Base-by-base conservation (phyloP, 2,329 filamentous ascomycete species). In the Alternaria solani region DNA sequence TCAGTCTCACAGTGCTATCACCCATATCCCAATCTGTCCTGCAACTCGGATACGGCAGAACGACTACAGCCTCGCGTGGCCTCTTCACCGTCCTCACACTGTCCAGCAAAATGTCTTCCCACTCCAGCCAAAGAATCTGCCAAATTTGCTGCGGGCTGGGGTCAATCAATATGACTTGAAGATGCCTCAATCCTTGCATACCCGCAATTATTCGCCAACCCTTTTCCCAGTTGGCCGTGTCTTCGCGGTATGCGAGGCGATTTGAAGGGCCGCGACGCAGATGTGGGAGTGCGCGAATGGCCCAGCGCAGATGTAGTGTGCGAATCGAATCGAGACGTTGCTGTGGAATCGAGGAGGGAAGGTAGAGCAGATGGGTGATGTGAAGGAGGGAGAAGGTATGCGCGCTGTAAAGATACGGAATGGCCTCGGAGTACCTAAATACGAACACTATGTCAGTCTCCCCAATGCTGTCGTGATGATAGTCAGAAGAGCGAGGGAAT, bases 381-480 rank as follows among this genome's bases (percentile, higher is more conserved):
- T 78, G 73, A 6, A 78, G 67, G 43, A 78, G 66, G 14, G 75
- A 76, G 54, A 78, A 78, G 4, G 66, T 66, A 28, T 76, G 72
- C 1, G 65, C 55, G 23, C 58, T 60, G 55, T 78, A 78, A 47
- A 78, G 69, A 41, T 70, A 65, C 1, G 69, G 56, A 5, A 75
- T 63, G 0, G 73, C 65, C 66, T 78, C 76, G 2, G 70, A 66
- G 56, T 77, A 77, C 59, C 75, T 78, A 30, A 28, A 9, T 34
- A 5, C 20, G 20, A 38, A 5, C 9, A 12, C n/a, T 36, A 14
- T 2, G 12, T 64, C 26, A 60, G 60, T 36, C 7, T 49, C 16
- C 30, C 23, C 14, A 25, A 36, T 38, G 20, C 12, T 32, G 32
- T 36, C 30, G 20, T 25, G 23, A 49, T 32, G 30, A 30, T 5